Percentiles rank a stretch among this genome's conserved stretches.
These are phyloP conservation scores for Letharia columbiana DNA, from an alignment of 495 filamentous ascomycete species.

Conservation along the genomic window DNA sequence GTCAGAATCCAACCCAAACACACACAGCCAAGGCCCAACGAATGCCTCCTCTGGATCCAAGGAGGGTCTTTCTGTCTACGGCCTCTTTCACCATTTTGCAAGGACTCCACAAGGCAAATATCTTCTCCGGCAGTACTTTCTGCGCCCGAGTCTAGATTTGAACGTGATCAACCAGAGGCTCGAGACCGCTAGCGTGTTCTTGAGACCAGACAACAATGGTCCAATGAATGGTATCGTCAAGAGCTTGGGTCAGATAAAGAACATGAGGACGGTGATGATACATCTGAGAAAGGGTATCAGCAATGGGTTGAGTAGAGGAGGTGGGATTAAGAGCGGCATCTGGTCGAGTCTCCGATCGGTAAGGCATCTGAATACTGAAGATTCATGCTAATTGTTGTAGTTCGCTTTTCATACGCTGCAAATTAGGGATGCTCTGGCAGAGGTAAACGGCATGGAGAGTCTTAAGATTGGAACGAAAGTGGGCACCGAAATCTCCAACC, in stretches of 20 bases:
- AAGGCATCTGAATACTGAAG: slow-evolving; percentile 17
- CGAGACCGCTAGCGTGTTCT: slow-evolving; percentile 55
- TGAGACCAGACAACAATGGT: slow-evolving; percentile 59
- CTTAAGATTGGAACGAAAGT: slow-evolving; percentile 55
- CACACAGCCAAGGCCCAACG: slow-evolving; percentile 68
- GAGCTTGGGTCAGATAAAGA: slow-evolving; percentile 64
- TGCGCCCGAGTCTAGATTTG: slow-evolving; percentile 66
- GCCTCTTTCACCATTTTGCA: slow-evolving; percentile 69
- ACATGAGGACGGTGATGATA: slow-evolving; percentile 61
- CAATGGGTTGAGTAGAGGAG: slow-evolving; percentile 47
- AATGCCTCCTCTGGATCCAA: slow-evolving; percentile 63
- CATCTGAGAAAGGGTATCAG: slow-evolving; percentile 71
- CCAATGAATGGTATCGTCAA: slow-evolving; percentile 49
- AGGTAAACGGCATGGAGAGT: slow-evolving; percentile 48
- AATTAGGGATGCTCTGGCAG: slow-evolving; percentile 55
- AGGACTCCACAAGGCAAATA: slow-evolving; percentile 73
- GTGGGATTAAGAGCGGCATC: slow-evolving; percentile 53
- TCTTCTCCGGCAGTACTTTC: slow-evolving; percentile 71
- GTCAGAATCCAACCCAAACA: slow-evolving; percentile 75
- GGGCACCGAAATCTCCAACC: slow-evolving; percentile 2
- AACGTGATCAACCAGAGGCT: slow-evolving; percentile 66
- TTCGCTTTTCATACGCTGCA: slow-evolving; percentile 62
- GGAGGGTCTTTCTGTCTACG: slow-evolving; percentile 83
- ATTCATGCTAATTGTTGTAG: slow-evolving; percentile 26
- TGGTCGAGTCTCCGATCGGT: slow-evolving; percentile 59